phyloP scores from a whole-genome alignment of 495 filamentous ascomycete genomes.

The Mytilinidion resinicola region DNA sequence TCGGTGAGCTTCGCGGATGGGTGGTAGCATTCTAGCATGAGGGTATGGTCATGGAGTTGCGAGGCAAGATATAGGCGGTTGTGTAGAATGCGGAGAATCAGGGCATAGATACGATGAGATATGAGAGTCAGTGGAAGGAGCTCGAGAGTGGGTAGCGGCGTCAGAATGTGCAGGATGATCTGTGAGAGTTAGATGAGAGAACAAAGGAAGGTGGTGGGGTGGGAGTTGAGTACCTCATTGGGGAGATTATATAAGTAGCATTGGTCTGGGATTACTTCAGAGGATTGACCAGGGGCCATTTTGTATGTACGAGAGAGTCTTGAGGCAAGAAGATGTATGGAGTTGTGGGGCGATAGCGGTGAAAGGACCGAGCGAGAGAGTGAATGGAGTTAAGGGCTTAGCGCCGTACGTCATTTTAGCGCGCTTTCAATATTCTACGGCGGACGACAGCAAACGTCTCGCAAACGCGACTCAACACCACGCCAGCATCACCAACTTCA shows the following conservation, averaged over 20 bases:
- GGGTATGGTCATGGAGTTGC: slow-evolving; percentile 49
- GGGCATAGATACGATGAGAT: slow-evolving; percentile 59
- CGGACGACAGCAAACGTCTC: not conserved
- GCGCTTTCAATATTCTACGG: no score
- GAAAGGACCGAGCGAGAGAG: no score
- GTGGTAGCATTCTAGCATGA: slow-evolving; percentile 74
- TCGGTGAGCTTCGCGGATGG: slow-evolving; percentile 62
- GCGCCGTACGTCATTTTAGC: no score
- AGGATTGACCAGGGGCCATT: not conserved
- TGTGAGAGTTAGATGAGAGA: slow-evolving; percentile 29
- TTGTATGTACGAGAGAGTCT: not conserved
- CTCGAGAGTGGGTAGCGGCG: slow-evolving; percentile 49
- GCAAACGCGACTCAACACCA: not conserved
- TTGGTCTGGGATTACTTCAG: not conserved
- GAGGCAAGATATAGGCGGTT: slow-evolving; percentile 54
- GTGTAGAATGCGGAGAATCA: slow-evolving; percentile 63
- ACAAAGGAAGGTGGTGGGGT: not conserved
- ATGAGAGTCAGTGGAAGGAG: slow-evolving; percentile 57
- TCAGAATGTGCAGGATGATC: slow-evolving; percentile 63
- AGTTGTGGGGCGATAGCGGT: not conserved
- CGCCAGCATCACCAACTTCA: not conserved
- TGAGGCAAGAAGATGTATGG: not conserved
- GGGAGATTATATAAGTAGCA: slow-evolving; percentile 42
- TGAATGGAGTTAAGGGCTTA: no score
- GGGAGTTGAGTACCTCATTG: slow-evolving; percentile 41